phyloP scores from a whole-genome alignment of 2,329 filamentous ascomycete genomes.

The Trichoderma sp. region DNA sequence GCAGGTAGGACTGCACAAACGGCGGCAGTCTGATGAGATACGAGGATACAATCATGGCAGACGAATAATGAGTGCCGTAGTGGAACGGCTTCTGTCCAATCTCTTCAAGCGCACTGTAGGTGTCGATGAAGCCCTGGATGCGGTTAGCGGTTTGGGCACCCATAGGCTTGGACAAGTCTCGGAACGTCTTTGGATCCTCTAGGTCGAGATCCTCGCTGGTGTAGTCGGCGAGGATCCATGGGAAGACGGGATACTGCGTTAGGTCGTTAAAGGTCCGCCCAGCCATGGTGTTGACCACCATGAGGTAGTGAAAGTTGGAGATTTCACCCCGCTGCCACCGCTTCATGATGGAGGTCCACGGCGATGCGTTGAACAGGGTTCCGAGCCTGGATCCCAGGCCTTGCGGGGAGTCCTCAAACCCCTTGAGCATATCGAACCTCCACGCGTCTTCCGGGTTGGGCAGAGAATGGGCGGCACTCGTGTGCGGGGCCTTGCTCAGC shows the following conservation, averaged over 20 bases:
- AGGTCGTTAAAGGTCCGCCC: constrained; percentile 96
- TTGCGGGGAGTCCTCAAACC: constrained; percentile 61
- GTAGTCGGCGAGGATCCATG: constrained; percentile 96
- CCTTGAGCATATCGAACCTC: constrained; percentile 83
- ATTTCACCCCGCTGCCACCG: constrained; percentile 93
- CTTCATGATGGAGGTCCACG: constrained; percentile 81
- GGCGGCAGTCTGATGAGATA: constrained; percentile 94
- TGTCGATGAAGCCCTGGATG: constrained; percentile 77
- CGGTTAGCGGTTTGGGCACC: constrained; percentile 80
- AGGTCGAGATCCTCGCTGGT: constrained; percentile 90
- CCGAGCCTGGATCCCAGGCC: constrained; percentile 84
- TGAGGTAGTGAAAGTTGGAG: constrained; percentile 97
- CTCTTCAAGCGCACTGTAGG: constrained; percentile 85
- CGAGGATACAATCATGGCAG: constrained; percentile 96
- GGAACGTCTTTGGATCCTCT: constrained; percentile 79
- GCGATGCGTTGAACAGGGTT: constrained; percentile 83
- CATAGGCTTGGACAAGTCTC: constrained; percentile 94
- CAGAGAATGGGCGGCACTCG: constrained; percentile 67
- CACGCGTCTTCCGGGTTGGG: constrained; percentile 85
- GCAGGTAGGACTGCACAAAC: constrained; percentile 92
- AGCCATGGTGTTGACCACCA: constrained; percentile 97
- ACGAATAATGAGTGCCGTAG: constrained; percentile 98
- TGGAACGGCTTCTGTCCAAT: constrained; percentile 94
- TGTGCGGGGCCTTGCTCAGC: constrained; percentile 76
- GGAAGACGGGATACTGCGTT: constrained; percentile 97